Evolutionary conservation across 768 basidiomycete genomes (phyloP).

Genomic region (Lenzites betulinus): DNA sequence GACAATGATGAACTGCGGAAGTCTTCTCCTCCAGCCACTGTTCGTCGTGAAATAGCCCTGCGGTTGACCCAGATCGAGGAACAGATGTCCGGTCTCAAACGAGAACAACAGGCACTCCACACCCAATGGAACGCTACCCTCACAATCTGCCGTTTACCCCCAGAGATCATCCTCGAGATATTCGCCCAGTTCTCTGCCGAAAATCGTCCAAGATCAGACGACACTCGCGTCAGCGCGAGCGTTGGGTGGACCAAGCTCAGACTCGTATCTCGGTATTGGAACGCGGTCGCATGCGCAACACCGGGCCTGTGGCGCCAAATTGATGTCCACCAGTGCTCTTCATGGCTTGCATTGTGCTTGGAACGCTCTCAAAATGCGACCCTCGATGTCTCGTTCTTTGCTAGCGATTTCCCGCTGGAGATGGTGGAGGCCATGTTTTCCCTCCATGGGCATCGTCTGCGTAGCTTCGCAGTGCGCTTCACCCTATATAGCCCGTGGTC

Average conservation of each 20-base stretch:
- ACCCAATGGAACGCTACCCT: too few species aligned
- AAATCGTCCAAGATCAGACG: too few species aligned
- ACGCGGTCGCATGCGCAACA: background rate
- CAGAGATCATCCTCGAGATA: too few species aligned
- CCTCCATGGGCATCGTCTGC: background rate
- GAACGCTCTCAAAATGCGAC: background rate
- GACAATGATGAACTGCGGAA: too few species aligned
- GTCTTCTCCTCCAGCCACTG: too few species aligned
- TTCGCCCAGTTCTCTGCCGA: too few species aligned
- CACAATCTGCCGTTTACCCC: too few species aligned
- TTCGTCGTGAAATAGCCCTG: too few species aligned
- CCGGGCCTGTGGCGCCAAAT: background rate
- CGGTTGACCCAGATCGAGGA: too few species aligned
- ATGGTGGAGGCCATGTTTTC: background rate
- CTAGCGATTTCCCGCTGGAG: background rate
- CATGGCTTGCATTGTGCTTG: background rate
- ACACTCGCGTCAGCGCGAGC: too few species aligned
- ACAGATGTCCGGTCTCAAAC: too few species aligned
- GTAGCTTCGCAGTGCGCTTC: background rate
- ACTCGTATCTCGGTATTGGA: background rate
- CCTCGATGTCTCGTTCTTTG: background rate
- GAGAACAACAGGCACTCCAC: too few species aligned
- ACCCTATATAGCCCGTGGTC: background rate
- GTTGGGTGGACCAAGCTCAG: background rate
- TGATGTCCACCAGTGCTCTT: background rate